Evolutionary conservation across 1,139 yeast species (phyloP).

Genomic region (Blastobotrys niveus): DNA sequence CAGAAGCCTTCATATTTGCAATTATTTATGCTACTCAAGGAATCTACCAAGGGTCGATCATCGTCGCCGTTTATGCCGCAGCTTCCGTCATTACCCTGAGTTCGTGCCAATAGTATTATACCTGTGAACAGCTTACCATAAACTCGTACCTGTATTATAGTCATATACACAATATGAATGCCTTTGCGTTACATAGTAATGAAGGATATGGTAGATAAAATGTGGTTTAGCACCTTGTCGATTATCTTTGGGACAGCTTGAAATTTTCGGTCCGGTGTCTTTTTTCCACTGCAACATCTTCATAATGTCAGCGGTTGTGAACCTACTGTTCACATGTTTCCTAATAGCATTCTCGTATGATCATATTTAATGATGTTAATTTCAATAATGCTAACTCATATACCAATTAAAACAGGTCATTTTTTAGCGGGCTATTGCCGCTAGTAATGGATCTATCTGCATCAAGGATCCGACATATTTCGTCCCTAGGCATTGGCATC

Average conservation of each 20-base stretch:
- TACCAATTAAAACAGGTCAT: constrained; percentile 25
- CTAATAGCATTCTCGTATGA: no score
- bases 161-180: no score
- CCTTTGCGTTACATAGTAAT: no score
- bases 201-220: no score
- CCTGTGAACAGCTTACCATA: constrained; percentile 29
- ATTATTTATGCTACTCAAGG: constrained; percentile 58
- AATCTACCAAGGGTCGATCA: constrained; percentile 19
- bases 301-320: no score
- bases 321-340: no score
- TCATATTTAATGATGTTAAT: no score
- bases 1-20: constrained; percentile 69
- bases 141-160: background rate
- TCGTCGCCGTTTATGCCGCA: constrained; percentile 22
- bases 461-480: constrained; percentile 32
- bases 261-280: no score
- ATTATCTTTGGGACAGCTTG: no score
- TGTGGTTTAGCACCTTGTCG: no score
- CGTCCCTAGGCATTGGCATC: constrained; percentile 57
- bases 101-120: constrained; percentile 31
- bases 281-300: no score
- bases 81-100: constrained; percentile 28
- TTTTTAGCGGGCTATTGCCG: constrained; percentile 38
- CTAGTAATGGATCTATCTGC: constrained; percentile 33
- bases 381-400: no score